Evolutionary conservation across 2,329 filamentous ascomycete genomes (phyloP).

Genomic region (Sporothrix curviconia): DNA sequence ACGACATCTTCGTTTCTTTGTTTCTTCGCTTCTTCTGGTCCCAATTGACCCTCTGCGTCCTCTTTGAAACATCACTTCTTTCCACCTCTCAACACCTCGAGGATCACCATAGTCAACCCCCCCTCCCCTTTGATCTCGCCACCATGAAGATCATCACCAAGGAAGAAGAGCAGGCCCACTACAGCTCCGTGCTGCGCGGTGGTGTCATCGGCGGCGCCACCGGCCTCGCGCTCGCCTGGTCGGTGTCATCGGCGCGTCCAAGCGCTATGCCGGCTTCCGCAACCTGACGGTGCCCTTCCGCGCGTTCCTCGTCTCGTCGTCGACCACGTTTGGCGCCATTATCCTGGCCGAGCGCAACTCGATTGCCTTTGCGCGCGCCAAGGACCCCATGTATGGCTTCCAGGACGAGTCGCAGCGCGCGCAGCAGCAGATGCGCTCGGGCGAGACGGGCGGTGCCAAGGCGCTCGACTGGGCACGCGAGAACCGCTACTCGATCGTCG

Average conservation of each 20-base stretch:
- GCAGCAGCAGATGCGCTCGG: conserved; percentile 45
- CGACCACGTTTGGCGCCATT: conserved; percentile 80
- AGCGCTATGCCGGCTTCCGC: conserved; percentile 71
- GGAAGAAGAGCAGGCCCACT: conserved; percentile 86
- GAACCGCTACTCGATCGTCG: conserved; percentile 83
- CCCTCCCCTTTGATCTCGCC: no score
- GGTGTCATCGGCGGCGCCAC: conserved; percentile 65
- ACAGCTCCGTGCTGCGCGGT: conserved; percentile 71
- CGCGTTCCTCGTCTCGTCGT: conserved; percentile 78
- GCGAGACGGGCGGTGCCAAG: conserved; percentile 52
- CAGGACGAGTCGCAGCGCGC: conserved; percentile 55
- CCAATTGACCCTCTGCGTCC: background rate
- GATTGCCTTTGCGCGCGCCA: conserved; percentile 58
- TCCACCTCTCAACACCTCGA: no score
- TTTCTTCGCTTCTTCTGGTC: background rate
- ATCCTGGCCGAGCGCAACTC: conserved; percentile 71
- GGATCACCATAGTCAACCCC: no score
- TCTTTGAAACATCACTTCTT: no score
- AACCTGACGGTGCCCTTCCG: conserved; percentile 82
- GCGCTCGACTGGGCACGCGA: conserved; percentile 66
- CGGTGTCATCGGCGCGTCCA: conserved; percentile 61
- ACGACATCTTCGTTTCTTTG: background rate
- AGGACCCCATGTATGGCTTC: conserved; percentile 63
- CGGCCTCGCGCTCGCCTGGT: conserved; percentile 58
- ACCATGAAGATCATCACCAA: conserved; percentile 92